Evolutionary conservation across 139 green algal species (phyloP).

Genomic region (Coelastrella sp.): DNA sequence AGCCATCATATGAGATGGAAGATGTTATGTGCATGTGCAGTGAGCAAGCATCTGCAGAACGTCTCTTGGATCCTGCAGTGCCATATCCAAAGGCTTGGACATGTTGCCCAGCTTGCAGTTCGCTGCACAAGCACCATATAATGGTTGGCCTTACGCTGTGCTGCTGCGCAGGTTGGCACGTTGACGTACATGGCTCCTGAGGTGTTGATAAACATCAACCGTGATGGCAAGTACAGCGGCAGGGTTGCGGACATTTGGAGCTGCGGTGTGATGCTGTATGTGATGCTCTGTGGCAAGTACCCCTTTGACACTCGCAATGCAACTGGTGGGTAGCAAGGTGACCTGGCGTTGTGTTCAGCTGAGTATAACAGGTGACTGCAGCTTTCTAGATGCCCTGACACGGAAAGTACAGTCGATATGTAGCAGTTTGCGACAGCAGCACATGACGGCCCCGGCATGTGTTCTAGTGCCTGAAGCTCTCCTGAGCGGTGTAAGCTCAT

Average conservation of each 20-base stretch:
- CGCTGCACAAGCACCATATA: too few relatives aligned
- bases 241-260: constrained; percentile 86
- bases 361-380: too few relatives aligned
- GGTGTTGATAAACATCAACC: constrained; percentile 88
- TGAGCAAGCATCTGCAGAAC: not conserved
- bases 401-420: too few relatives aligned
- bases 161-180: constrained; percentile 92
- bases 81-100: too few relatives aligned
- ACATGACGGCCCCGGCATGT: too few relatives aligned
- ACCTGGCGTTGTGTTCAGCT: not conserved
- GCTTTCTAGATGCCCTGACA: too few relatives aligned
- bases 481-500: too few relatives aligned
- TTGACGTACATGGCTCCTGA: constrained; percentile 98
- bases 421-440: too few relatives aligned
- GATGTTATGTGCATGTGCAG: too few relatives aligned
- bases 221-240: constrained; percentile 90
- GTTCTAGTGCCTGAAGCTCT: too few relatives aligned
- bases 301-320: constrained; percentile 29
- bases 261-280: constrained; percentile 97
- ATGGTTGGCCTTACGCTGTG: not conserved
- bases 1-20: too few relatives aligned
- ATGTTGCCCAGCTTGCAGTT: too few relatives aligned
- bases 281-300: constrained; percentile 87
- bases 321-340: not conserved
- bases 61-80: not conserved